Conservation (phyloP, 345 rosid species). For the Salix exigua region DNA sequence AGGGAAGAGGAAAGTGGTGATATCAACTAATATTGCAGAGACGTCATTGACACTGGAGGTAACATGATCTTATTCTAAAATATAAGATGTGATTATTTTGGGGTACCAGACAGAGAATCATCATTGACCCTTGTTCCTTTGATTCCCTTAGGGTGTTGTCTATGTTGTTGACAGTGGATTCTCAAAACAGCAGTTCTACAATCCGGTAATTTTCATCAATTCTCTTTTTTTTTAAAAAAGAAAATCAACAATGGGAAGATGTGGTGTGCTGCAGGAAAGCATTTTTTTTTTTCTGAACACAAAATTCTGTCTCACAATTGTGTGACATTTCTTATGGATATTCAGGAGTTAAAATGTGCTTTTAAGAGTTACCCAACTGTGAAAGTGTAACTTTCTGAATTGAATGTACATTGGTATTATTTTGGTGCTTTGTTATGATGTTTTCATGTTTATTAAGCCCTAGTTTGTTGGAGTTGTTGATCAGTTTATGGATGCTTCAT, state of each 20-base stretch:
- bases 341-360: background rate
- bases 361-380: background rate
- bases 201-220: conserved; percentile 57
- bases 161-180: conserved; percentile 95
- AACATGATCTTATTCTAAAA: conserved; percentile 8
- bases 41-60: conserved; percentile 95
- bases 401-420: background rate
- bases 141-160: conserved; percentile 68
- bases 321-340: background rate
- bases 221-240: background rate
- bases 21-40: conserved; percentile 93
- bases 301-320: background rate
- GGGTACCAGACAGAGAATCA: conserved; percentile 2
- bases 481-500: background rate
- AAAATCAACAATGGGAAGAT: conserved; percentile 2
- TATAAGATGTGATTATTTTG: conserved; percentile 7
- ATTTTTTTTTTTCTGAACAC: background rate
- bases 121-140: conserved; percentile 14
- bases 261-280: no score
- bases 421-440: background rate
- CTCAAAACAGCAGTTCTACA: conserved; percentile 91
- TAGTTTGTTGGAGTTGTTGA: background rate
- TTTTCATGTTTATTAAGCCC: background rate
- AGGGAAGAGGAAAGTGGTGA: conserved; percentile 88
- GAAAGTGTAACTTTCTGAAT: background rate